Evolutionary conservation across 306 rosid species (phyloP).

Genomic region (Prunus davidiana): DNA sequence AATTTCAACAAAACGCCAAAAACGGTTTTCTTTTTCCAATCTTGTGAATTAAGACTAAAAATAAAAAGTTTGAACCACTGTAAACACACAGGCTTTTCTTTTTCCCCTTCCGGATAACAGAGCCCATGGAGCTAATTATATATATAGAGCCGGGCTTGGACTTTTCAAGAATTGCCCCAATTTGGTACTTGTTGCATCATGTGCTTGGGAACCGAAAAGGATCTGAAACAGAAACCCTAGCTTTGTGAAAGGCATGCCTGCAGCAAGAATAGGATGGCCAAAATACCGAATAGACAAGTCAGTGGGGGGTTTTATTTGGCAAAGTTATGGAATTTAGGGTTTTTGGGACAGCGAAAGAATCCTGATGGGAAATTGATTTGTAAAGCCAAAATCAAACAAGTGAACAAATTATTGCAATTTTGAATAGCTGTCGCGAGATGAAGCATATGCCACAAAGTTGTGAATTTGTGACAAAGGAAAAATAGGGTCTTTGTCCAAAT

Average conservation of each 20-base stretch:
- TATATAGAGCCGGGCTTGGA: neutral
- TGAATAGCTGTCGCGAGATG: constrained; percentile 16
- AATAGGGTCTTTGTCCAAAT: neutral
- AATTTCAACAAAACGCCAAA: no score
- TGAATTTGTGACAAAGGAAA: constrained; percentile 18
- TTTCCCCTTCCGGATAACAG: neutral
- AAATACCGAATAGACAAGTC: neutral
- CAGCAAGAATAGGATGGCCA: constrained; percentile 3
- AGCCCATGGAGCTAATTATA: neutral
- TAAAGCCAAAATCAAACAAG: neutral
- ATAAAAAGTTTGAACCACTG: no score
- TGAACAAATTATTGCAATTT: constrained; percentile 21
- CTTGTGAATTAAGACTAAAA: no score
- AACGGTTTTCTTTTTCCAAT: no score
- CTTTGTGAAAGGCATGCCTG: neutral
- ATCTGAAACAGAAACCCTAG: constrained; percentile 7
- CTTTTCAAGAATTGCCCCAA: neutral
- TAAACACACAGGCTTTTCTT: neutral
- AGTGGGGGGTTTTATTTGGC: neutral
- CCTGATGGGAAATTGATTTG: neutral
- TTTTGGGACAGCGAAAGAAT: neutral
- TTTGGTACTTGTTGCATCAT: constrained; percentile 8
- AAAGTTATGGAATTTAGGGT: neutral
- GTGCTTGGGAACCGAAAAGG: constrained; percentile 11
- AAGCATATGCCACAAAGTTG: constrained; percentile 24